Conservation (phyloP, 805 yeast genomes). For the Monosporozyma aquatica region DNA sequence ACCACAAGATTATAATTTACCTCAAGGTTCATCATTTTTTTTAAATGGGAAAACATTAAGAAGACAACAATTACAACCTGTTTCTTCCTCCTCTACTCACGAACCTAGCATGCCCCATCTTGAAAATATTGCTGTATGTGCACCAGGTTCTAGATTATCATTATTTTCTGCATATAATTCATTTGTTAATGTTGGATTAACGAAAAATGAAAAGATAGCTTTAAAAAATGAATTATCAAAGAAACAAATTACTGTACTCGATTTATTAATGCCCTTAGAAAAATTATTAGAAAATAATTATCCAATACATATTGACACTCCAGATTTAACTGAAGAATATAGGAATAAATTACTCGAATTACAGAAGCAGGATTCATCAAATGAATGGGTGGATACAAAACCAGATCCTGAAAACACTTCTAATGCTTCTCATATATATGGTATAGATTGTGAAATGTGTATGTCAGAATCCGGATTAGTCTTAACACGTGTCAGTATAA, state of each 20-base stretch:
- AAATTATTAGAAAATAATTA: constrained; percentile 43
- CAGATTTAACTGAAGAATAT: constrained; percentile 11
- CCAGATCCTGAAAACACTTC: constrained; percentile 52
- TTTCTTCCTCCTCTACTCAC: no score
- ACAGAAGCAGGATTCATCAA: neutral
- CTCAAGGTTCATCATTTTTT: constrained; percentile 12
- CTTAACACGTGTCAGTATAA: constrained; percentile 67
- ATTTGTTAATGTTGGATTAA: constrained; percentile 46
- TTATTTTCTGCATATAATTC: constrained; percentile 47
- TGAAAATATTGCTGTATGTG: constrained; percentile 38
- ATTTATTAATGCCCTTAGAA: constrained; percentile 43
- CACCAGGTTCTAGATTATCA: constrained; percentile 60
- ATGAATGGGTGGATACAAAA: constrained; percentile 45
- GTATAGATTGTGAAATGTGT: constrained; percentile 94
- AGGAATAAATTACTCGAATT: constrained; percentile 7
- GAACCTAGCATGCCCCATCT: constrained; percentile 5
- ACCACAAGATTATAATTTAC: constrained; percentile 32
- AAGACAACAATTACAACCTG: constrained; percentile 5
- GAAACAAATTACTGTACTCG: constrained; percentile 37
- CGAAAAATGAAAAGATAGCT: constrained; percentile 46
- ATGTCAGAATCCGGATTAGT: constrained; percentile 54
- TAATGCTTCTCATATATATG: constrained; percentile 57
- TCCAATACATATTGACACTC: constrained; percentile 47
- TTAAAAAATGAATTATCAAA: constrained; percentile 25
- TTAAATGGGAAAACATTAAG: constrained; percentile 3